Evolutionary conservation across 169 alveolate genomes (phyloP).

Genomic region (Babesia divergens): DNA sequence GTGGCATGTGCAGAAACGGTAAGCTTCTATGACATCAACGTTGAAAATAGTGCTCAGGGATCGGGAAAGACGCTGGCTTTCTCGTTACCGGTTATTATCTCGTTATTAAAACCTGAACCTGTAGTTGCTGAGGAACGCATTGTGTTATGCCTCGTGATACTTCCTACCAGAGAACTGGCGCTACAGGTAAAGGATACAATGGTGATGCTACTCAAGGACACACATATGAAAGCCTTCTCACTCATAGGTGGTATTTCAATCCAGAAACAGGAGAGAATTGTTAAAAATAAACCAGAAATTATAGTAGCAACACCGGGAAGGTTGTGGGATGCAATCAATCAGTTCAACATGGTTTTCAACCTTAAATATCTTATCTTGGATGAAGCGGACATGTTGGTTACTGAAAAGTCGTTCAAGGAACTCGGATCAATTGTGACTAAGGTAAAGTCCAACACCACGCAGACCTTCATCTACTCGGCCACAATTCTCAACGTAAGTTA

Average conservation of each 20-base stretch:
- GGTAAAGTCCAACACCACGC: slow-evolving; percentile 16
- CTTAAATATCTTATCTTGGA: slow-evolving; percentile 85
- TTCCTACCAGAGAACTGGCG: slow-evolving; percentile 90
- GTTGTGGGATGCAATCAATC: slow-evolving; percentile 60
- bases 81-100: slow-evolving; percentile 80
- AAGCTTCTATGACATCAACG: background rate
- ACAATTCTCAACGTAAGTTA: slow-evolving; percentile 49
- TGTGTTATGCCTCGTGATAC: slow-evolving; percentile 19
- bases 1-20: slow-evolving; percentile 64
- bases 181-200: slow-evolving; percentile 78
- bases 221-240: slow-evolving; percentile 57
- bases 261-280: slow-evolving; percentile 68
- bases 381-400: slow-evolving; percentile 92
- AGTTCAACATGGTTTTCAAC: slow-evolving; percentile 66
- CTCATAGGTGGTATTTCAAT: slow-evolving; percentile 81
- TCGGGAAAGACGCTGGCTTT: slow-evolving; percentile 90
- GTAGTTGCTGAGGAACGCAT: background rate
- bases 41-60: slow-evolving; percentile 59
- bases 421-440: slow-evolving; percentile 32
- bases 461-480: slow-evolving; percentile 53
- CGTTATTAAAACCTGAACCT: slow-evolving; percentile 4
- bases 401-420: slow-evolving; percentile 63
- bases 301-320: slow-evolving; percentile 80
- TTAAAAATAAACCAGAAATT: slow-evolving; percentile 65
- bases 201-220: slow-evolving; percentile 50